phyloP scores from a whole-genome alignment of 441 rosid genomes.

The Populus trichocarpa region DNA sequence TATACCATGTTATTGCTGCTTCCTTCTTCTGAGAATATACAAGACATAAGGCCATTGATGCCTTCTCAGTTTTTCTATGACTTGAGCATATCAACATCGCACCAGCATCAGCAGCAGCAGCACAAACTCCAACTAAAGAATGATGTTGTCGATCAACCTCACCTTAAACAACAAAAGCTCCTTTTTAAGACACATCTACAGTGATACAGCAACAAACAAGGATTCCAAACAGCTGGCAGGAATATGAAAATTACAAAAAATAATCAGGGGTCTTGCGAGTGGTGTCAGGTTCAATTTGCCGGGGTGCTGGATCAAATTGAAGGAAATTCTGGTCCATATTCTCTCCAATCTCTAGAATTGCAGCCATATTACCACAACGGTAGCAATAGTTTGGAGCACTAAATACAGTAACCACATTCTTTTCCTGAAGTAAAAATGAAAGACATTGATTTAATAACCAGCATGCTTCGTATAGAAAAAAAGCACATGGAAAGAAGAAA shows the following conservation, averaged over 20 bases:
- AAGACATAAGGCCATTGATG: conserved; percentile 24
- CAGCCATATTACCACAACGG: conserved; percentile 99
- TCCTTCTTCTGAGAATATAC: conserved; percentile 37
- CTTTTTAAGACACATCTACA: conserved; percentile 57
- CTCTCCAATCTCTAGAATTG: conserved; percentile 95
- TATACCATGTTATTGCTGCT: conserved; percentile 40
- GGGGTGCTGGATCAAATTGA: conserved; percentile 96
- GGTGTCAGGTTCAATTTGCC: conserved; percentile 94
- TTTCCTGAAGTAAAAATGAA: conserved; percentile 43
- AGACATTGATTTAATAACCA: background rate
- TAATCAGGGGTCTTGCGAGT: conserved; percentile 98
- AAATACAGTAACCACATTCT: conserved; percentile 95
- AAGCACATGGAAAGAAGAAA: background rate
- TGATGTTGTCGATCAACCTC: conserved; percentile 40
- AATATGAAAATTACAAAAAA: conserved; percentile 65
- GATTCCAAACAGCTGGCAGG: conserved; percentile 40
- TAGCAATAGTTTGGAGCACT: conserved; percentile 99
- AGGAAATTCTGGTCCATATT: conserved; percentile 98
- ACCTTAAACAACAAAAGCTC: conserved; percentile 39
- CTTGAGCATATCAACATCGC: conserved; percentile 29
- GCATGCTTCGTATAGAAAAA: background rate
- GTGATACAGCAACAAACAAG: conserved; percentile 45
- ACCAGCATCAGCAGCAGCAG: conserved; percentile 21
- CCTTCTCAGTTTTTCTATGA: conserved; percentile 14
- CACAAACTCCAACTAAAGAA: conserved; percentile 41